A percentile compares a stretch with the other conserved stretches of the same genome.
These are phyloP conservation scores for Pyrrhoderma lamaoense DNA, from an alignment of 1,284 basidiomycete genomes.

Conservation along the genomic window DNA sequence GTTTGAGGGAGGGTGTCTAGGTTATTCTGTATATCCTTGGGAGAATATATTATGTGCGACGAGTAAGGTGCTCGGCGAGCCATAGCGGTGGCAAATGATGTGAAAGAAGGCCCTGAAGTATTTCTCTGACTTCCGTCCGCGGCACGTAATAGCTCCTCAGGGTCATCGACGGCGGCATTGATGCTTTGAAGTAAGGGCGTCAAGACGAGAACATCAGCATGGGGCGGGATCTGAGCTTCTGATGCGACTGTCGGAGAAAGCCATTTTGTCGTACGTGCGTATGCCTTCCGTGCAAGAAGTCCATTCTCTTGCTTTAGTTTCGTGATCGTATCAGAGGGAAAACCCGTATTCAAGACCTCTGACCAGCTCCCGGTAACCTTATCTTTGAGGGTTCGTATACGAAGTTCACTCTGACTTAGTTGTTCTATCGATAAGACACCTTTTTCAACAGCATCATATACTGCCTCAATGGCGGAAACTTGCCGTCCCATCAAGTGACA, in stretches of 20 bases:
- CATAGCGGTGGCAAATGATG: conserved; percentile 39
- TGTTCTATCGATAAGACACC: conserved; percentile 35
- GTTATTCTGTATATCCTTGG: background rate
- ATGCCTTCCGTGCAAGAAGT: conserved; percentile 39
- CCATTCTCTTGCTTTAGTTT: conserved; percentile 31
- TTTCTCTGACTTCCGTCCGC: conserved; percentile 41
- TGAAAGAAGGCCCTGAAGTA: conserved; percentile 49
- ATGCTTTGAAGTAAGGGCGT: conserved; percentile 50
- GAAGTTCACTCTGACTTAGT: conserved; percentile 35
- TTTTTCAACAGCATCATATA: conserved; percentile 40
- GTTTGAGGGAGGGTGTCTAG: conserved; percentile 22
- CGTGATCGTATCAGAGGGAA: conserved; percentile 20
- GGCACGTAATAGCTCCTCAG: conserved; percentile 31
- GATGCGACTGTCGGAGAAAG: conserved; percentile 1
- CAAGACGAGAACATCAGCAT: conserved; percentile 10
- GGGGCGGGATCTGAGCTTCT: conserved; percentile 2
- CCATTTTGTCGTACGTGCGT: conserved; percentile 34
- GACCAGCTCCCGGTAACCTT: conserved; percentile 43
- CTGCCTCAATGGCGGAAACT: conserved; percentile 41
- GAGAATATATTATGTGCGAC: conserved; percentile 42
- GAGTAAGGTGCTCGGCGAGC: conserved; percentile 26
- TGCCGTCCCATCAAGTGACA: conserved; percentile 55
- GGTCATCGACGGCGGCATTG: conserved; percentile 56
- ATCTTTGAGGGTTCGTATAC: conserved; percentile 45
- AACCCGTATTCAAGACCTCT: conserved; percentile 26